These are phyloP conservation scores for Oidiodendron maius DNA, from an alignment of 495 filamentous ascomycete genomes.

Conservation along the genomic window DNA sequence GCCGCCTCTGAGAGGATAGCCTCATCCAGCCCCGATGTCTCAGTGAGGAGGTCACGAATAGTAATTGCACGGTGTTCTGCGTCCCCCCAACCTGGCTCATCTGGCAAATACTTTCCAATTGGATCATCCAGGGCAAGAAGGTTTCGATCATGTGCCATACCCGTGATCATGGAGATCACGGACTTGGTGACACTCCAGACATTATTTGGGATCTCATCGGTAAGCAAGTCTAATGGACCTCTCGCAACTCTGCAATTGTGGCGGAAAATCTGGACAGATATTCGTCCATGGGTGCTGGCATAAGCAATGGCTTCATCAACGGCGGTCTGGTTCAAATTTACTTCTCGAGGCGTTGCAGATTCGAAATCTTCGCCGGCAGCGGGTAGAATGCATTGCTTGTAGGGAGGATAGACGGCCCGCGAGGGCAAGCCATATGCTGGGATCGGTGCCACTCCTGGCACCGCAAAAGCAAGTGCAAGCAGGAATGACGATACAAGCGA, in stretches of 20 bases:
- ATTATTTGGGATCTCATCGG: background rate
- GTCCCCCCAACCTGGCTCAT: background rate
- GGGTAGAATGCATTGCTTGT: slow-evolving; percentile 2
- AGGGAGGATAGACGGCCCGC: too few species aligned
- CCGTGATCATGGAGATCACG: slow-evolving; percentile 3
- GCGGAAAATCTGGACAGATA: slow-evolving; percentile 2
- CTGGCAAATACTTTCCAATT: background rate
- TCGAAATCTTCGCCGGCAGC: background rate
- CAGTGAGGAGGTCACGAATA: slow-evolving; percentile 1
- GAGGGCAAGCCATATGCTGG: too few species aligned
- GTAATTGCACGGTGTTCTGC: background rate
- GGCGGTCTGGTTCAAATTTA: background rate
- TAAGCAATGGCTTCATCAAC: background rate
- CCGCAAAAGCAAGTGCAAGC: too few species aligned
- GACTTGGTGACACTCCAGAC: background rate
- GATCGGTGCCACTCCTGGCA: too few species aligned
- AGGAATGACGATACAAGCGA: too few species aligned
- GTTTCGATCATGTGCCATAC: slow-evolving; percentile 1
- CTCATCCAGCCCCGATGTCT: background rate
- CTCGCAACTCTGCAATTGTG: background rate
- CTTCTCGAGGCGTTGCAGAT: background rate
- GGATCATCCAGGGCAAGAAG: background rate
- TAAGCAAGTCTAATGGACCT: background rate
- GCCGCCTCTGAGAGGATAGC: background rate
- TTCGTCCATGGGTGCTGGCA: background rate